phyloP scores from a whole-genome alignment of 768 basidiomycete genomes.

The Serendipita sp. region DNA sequence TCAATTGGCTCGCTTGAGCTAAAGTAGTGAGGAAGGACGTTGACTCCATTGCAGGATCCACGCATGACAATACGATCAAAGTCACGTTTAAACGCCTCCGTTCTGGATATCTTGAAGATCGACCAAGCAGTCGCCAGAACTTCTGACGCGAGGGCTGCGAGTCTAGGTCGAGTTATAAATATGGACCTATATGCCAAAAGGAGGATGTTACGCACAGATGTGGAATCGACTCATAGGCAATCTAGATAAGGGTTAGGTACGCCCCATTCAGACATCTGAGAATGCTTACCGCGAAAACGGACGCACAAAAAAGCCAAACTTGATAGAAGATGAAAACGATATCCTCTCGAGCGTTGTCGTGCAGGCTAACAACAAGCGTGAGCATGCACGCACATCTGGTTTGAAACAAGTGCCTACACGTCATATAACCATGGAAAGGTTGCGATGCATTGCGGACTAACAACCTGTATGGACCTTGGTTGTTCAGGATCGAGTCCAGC shows the following conservation, averaged over 20 bases:
- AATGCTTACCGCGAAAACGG: not conserved
- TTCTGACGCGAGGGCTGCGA: not conserved
- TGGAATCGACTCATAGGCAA: not conserved
- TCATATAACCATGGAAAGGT: slow-evolving; percentile 14
- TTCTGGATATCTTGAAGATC: not conserved
- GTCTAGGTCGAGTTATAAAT: not conserved
- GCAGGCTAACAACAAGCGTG: not conserved
- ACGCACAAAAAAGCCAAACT: not conserved
- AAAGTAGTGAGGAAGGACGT: slow-evolving; percentile 2
- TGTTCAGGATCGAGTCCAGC: not conserved
- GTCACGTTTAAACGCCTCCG: not conserved
- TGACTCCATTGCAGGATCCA: not conserved
- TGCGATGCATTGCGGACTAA: not conserved
- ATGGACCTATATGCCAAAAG: not conserved
- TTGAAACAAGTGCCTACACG: slow-evolving; percentile 29
- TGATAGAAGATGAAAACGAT: slow-evolving; percentile 2
- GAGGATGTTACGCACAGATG: not conserved
- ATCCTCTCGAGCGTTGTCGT: not conserved
- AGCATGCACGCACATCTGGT: slow-evolving; percentile 21
- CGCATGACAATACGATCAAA: not conserved
- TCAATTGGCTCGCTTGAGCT: not conserved
- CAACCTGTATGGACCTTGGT: not conserved
- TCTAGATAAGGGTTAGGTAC: not conserved
- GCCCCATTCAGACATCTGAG: not conserved
- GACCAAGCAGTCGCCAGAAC: slow-evolving; percentile 1